Percentiles rank a stretch among this genome's conserved stretches.
These are phyloP conservation scores for Agroathelia rolfsii DNA, from an alignment of 1,284 basidiomycete genomes.

Conservation along the genomic window DNA sequence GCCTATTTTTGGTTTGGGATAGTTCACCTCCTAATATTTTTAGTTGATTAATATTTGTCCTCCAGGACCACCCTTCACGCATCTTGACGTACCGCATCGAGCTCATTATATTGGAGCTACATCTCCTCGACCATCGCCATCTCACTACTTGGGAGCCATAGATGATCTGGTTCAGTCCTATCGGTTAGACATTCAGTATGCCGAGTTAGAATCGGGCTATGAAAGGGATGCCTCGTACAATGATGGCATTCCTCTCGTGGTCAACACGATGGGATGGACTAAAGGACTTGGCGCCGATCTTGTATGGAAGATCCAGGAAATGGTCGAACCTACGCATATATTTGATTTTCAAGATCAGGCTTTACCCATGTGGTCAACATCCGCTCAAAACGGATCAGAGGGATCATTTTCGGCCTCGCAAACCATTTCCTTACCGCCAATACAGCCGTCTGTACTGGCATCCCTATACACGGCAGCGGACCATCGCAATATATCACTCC, in stretches of 20 bases:
- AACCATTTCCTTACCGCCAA: conserved; percentile 28
- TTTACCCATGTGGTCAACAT: conserved; percentile 9
- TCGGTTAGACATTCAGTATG: conserved; percentile 57
- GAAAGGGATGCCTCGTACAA: conserved; percentile 24
- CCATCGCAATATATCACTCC: conserved; percentile 57
- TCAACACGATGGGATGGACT: conserved; percentile 97
- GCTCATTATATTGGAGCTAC: conserved; percentile 81
- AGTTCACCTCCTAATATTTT: conserved; percentile 1
- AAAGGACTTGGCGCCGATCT: conserved; percentile 90
- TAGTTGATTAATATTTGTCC: conserved; percentile 1
- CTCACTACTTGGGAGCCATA: conserved; percentile 70
- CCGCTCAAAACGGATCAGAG: conserved; percentile 15
- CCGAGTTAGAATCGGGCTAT: conserved; percentile 19
- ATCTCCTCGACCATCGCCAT: conserved; percentile 71
- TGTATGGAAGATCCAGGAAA: conserved; percentile 55
- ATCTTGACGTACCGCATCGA: conserved; percentile 59
- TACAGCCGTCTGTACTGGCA: conserved; percentile 21
- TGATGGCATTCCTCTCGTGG: conserved; percentile 70
- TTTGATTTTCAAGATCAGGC: conserved; percentile 39
- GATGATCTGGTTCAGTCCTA: conserved; percentile 64
- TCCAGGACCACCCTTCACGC: conserved; percentile 78
- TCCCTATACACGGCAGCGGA: conserved; percentile 63
- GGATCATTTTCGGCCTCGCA: no score
- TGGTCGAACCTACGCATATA: conserved; percentile 55
- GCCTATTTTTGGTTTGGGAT: conserved; percentile 56